phyloP scores from a whole-genome alignment of 306 rosid species.

The Gleditsia sinensis region DNA sequence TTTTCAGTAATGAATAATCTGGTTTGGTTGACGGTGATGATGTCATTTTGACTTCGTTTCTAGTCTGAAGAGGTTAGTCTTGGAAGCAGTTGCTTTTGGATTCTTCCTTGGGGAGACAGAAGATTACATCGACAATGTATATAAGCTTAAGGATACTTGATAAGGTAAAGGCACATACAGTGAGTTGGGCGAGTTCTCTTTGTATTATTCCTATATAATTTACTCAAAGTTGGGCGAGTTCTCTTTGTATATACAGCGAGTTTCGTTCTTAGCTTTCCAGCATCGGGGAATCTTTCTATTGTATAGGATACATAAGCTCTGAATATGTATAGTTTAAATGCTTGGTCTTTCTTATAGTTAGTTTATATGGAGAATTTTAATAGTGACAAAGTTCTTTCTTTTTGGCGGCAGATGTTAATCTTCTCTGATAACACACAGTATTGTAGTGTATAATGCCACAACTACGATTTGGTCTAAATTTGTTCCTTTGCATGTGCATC shows the following conservation, averaged over 20 bases:
- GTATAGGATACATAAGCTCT: constrained; percentile 38
- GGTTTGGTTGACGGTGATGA: constrained; percentile 54
- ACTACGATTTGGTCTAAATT: no score
- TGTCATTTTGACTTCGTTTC: constrained; percentile 75
- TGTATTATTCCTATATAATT: neutral
- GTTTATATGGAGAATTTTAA: constrained; percentile 8
- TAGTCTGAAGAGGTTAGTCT: constrained; percentile 79
- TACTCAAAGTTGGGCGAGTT: constrained; percentile 31
- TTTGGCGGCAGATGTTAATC: no score
- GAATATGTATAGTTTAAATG: constrained; percentile 26
- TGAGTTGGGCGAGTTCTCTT: no score
- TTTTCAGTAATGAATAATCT: constrained; percentile 54
- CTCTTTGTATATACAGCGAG: constrained; percentile 48
- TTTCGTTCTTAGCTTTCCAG: constrained; percentile 25
- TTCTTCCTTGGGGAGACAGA: constrained; percentile 89
- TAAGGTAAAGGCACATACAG: constrained; percentile 14
- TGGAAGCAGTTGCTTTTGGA: constrained; percentile 96
- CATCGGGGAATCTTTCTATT: constrained; percentile 27
- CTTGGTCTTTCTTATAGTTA: constrained; percentile 16
- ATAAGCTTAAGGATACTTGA: constrained; percentile 69
- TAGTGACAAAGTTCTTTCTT: neutral
- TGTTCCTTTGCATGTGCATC: no score
- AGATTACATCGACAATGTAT: no score
- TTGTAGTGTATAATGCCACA: no score
- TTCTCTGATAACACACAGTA: no score